These are phyloP conservation scores for Coemansia sp. DNA, from an alignment of 192 early-diverging fungal genomes.

Conservation along the genomic window DNA sequence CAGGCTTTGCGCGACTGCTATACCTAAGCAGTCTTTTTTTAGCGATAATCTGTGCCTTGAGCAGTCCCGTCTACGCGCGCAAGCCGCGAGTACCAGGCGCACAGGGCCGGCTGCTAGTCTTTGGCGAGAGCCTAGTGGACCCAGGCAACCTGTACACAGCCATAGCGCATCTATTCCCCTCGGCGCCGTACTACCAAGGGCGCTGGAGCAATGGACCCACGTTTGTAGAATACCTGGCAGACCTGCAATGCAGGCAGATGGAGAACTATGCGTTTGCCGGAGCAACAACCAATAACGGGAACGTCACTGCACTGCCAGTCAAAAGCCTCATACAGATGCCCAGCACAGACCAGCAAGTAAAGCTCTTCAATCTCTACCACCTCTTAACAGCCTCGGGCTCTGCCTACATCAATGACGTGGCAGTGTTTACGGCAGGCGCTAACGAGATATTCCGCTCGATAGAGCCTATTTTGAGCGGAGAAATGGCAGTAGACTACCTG, in stretches of 20 bases:
- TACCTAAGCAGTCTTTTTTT: neutral
- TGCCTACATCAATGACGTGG: slow-evolving; percentile 42
- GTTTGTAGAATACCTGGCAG: slow-evolving; percentile 49
- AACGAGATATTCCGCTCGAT: slow-evolving; percentile 51
- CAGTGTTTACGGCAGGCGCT: slow-evolving; percentile 48
- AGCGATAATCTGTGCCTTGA: neutral
- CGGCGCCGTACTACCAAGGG: slow-evolving; percentile 50
- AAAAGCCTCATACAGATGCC: slow-evolving; percentile 49
- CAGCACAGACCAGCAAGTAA: slow-evolving; percentile 50
- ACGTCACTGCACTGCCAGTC: slow-evolving; percentile 48
- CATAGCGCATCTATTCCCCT: slow-evolving; percentile 47
- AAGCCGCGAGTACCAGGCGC: slow-evolving; percentile 50
- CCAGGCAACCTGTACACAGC: slow-evolving; percentile 50
- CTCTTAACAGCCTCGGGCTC: slow-evolving; percentile 38
- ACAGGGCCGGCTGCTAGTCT: slow-evolving; percentile 44
- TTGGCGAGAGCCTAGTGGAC: slow-evolving; percentile 52
- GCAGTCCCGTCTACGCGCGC: slow-evolving; percentile 4
- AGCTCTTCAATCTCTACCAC: slow-evolving; percentile 50
- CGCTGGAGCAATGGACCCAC: slow-evolving; percentile 54
- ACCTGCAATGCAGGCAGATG: slow-evolving; percentile 48
- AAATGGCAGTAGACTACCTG: slow-evolving; percentile 40
- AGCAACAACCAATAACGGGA: slow-evolving; percentile 48
- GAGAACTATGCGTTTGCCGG: slow-evolving; percentile 53
- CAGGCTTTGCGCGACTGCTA: neutral
- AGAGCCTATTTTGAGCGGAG: slow-evolving; percentile 39